Base-by-base conservation (phyloP, 352 stramenopile genomes). In the Pythium graminicola region DNA sequence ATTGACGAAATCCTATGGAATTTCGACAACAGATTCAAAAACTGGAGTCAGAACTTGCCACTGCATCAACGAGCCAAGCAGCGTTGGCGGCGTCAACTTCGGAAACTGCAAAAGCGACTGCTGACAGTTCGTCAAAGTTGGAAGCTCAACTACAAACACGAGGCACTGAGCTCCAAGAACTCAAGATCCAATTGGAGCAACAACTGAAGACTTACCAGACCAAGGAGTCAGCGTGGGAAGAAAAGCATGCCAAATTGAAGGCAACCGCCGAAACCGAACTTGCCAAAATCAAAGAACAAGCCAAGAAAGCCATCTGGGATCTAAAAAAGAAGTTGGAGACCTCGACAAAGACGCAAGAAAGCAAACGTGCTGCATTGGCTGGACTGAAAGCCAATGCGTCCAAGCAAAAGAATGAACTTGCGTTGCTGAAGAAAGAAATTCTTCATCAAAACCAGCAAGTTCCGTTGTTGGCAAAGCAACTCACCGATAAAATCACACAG, bases 271-370 rank as follows among this genome's bases (percentile, higher is more conserved):
- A 94, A 45, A 60, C 43, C 0, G 83, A 94, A 43, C 69, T 93
- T 19, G 64, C 60, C 29, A 94, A 91, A 43, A 89, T 91, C 48
- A 93, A 94, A 49, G 78, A 94, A 48, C 84, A 94, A 28, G 84
- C 84, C 2, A 94, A 94, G 58, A 86, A 87, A 56, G 81, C 84
- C 35, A 93, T 94, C 41, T 47, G 92, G 44, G 81, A 93, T 16
- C 68, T 93, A 8, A 90, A 89, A 36, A 80, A 82, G 36, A 83
- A 81, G 28, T 66, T 94, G 16, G 77, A 94, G 26, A 28, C 57
- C 17, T 77, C 65, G 0, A 73, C 68, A 5, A 86, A 87, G 51
- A 69, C 54, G 33, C 76, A 89, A 10, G 69, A 87, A 23, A 59
- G 67, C 46, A 85, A 90, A 48, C 60, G 69, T 44, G 58, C 69